Base-by-base conservation (phyloP, 331 rosid genomes). In the Malus hybrid region DNA sequence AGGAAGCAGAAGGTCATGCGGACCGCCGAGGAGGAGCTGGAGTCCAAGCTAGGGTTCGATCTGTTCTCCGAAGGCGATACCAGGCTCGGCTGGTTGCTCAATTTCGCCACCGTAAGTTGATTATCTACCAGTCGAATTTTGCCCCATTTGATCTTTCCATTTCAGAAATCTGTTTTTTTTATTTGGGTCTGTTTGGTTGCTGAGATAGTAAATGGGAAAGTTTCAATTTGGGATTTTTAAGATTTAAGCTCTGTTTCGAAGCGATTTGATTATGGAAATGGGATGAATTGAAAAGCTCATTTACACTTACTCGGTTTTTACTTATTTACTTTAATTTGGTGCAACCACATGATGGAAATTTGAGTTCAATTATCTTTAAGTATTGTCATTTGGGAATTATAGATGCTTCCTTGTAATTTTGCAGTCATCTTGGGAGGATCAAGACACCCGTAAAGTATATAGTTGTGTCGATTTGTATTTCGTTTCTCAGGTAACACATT, bases 1-100 rank as follows among this genome's bases (percentile, higher is more conserved):
- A 91, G 89, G 87, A 89, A 89, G 90, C 93, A 84, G 84, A 90
- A 85, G 88, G 81, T 85, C 15, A 74, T 84, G 70, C 90, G 90
- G 79, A 85, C 22, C 44, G 90, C 97, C 7, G 99, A 84, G 84
- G 99, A 92, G 70, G 99, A 89, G 76, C 88, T 92, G 69, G 97
- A 94, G 81, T 82, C 96, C 1, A 94, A 89, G 70, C 84, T 94
- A 78, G 99, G 93, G 69, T 89, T 87, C 78, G 96, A 87, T 83
- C 70, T 83, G 4, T 94, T 94, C 87, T 84, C 97, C 1, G 97
- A 94, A 80, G 97, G 99, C 7, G 92, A 94, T 7, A 90, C 85
- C 42, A 82, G 97, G 54, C 99, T 94, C 36, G 99, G 99, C 50
- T 94, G 99, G 99, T 72, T 94, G 68, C 96, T 94, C 36, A 92